Percentiles rank a stretch among this genome's conserved stretches.
phyloP scores from a whole-genome alignment of 768 basidiomycete genomes.

The Russula earlei region DNA sequence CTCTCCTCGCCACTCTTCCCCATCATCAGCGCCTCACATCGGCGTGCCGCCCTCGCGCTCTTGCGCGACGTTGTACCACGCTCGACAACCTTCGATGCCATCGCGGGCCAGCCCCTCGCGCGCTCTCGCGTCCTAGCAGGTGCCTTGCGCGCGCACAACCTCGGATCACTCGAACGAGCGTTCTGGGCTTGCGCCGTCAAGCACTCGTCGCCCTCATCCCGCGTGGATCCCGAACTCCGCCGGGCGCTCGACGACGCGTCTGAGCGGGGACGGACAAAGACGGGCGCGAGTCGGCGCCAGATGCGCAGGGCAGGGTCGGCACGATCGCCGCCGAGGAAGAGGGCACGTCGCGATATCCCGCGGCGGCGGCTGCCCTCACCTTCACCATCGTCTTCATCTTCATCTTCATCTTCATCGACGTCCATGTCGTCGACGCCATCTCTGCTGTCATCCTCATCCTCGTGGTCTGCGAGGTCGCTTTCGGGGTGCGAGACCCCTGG shows the following conservation, averaged over 20 bases:
- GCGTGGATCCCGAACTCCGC: background rate
- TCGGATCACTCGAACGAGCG: background rate
- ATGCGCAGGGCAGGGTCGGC: background rate
- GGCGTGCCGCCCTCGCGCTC: background rate
- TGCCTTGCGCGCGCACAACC: background rate
- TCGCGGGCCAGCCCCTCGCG: background rate
- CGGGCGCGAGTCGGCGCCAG: background rate
- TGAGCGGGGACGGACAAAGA: background rate
- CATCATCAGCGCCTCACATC: background rate
- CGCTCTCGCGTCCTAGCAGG: background rate
- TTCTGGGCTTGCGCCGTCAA: conserved; percentile 6
- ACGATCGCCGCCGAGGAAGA: conserved; percentile 1
- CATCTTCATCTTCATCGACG: background rate
- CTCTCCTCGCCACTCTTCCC: background rate
- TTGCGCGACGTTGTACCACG: background rate
- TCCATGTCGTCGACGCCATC: conserved; percentile 7
- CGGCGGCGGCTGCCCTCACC: background rate
- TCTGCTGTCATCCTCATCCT: background rate
- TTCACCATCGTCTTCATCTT: background rate
- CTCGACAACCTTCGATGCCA: background rate
- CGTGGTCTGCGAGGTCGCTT: background rate
- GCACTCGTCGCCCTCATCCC: background rate
- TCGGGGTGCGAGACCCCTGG: background rate
- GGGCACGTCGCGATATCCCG: background rate
- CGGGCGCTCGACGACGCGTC: background rate